Conservation (phyloP, 140 eudicot species). For the Flaveria floridana region DNA sequence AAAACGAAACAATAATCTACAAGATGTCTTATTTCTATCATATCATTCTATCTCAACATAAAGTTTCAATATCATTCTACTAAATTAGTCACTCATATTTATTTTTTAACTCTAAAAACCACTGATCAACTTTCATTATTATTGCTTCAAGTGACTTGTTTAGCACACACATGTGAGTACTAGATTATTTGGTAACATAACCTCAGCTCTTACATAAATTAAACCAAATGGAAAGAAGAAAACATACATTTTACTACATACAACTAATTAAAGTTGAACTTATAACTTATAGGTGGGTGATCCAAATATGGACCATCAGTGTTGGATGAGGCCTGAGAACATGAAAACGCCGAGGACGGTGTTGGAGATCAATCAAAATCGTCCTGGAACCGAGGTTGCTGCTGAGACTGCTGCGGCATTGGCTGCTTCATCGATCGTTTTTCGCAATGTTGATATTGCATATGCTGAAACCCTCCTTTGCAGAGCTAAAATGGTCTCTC, state of each 20-base stretch:
- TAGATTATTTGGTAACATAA: too few relatives aligned
- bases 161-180: too few relatives aligned
- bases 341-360: constrained; percentile 71
- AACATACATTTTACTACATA: not conserved
- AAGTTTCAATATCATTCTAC: too few relatives aligned
- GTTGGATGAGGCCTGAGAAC: constrained; percentile 78
- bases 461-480: constrained; percentile 51
- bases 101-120: too few relatives aligned
- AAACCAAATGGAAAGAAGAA: too few relatives aligned
- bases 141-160: too few relatives aligned
- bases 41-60: too few relatives aligned
- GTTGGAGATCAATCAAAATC: constrained; percentile 42
- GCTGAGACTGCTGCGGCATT: constrained; percentile 87
- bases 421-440: constrained; percentile 70
- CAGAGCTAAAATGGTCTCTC: constrained; percentile 49
- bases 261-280: not conserved
- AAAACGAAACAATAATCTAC: too few relatives aligned
- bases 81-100: too few relatives aligned
- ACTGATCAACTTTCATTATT: too few relatives aligned
- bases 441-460: constrained; percentile 38
- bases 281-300: constrained; percentile 62
- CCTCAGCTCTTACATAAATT: too few relatives aligned
- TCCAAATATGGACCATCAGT: constrained; percentile 60
- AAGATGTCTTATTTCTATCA: too few relatives aligned
- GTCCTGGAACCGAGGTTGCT: constrained; percentile 84